Evolutionary conservation across 2,329 filamentous ascomycete genomes (phyloP).

Genomic region (Cordyceps pruinosa): DNA sequence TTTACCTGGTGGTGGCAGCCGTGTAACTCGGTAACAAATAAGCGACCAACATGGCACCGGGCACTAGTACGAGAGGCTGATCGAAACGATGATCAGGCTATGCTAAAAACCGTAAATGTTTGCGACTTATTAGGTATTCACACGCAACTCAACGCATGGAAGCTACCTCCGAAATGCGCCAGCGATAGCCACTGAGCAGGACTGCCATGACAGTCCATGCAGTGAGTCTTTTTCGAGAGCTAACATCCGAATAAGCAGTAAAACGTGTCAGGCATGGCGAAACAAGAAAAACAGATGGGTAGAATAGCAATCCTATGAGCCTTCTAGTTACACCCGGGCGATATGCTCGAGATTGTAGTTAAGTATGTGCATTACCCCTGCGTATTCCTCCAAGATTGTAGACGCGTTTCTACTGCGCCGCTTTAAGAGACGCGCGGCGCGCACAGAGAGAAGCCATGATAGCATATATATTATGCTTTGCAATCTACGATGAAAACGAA

Average conservation of each 20-base stretch:
- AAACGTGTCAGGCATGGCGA: too few species aligned
- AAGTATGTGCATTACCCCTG: not conserved
- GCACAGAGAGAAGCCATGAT: not conserved
- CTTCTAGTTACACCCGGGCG: too few species aligned
- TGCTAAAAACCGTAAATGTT: not conserved
- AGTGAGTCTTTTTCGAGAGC: not conserved
- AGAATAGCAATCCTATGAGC: too few species aligned
- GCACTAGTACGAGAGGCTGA: not conserved
- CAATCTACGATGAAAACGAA: too few species aligned
- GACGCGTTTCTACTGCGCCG: not conserved
- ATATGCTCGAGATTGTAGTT: not conserved
- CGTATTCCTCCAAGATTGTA: not conserved
- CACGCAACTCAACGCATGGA: too few species aligned
- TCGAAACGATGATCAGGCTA: not conserved
- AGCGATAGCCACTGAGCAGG: not conserved
- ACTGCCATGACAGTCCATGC: not conserved
- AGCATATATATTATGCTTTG: too few species aligned
- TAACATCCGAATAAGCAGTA: too few species aligned
- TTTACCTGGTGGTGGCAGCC: not conserved
- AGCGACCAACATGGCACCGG: conserved; percentile 3
- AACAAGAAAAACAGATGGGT: too few species aligned
- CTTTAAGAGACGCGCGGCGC: not conserved
- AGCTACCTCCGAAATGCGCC: not conserved
- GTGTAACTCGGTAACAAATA: not conserved
- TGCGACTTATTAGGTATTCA: too few species aligned